Evolutionary conservation across 352 stramenopile species (phyloP).

Genomic region (Globisporangium camurandrum): DNA sequence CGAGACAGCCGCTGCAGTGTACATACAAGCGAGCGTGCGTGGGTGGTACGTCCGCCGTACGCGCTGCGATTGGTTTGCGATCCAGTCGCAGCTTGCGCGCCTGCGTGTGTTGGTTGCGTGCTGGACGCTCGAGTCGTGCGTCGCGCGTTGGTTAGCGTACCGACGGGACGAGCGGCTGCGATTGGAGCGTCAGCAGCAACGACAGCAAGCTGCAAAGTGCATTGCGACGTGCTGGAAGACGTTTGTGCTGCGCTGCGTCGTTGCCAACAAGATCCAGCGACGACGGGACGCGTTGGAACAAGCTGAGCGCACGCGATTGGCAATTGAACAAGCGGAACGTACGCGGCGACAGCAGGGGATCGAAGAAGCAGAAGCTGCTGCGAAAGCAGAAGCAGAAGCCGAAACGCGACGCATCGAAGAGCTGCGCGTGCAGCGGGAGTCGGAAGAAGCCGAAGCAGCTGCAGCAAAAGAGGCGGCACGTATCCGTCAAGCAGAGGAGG

Average conservation of each 20-base stretch:
- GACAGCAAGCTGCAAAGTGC: constrained; percentile 8
- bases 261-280: constrained; percentile 13
- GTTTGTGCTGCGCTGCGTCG: constrained; percentile 14
- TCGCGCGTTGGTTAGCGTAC: constrained; percentile 27
- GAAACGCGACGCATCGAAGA: constrained; percentile 8
- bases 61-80: constrained; percentile 35
- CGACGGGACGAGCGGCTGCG: constrained; percentile 15
- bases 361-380: not conserved
- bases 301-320: not conserved
- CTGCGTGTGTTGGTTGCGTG: constrained; percentile 30
- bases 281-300: not conserved
- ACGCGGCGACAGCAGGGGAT: too few relatives aligned
- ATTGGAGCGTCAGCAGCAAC: too few relatives aligned
- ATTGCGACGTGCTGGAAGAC: constrained; percentile 30
- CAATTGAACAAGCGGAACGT: not conserved
- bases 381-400: not conserved
- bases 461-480: constrained; percentile 2
- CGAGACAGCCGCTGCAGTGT: constrained; percentile 12
- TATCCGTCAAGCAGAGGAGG: too few relatives aligned
- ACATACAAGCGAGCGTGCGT: constrained; percentile 21
- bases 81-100: constrained; percentile 28
- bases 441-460: not conserved
- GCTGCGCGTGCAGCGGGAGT: constrained; percentile 10
- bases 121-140: constrained; percentile 51
- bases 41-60: constrained; percentile 25